Percentiles rank a stretch among this genome's conserved stretches.
phyloP scores from a whole-genome alignment of 2,329 filamentous ascomycete species.

The Parastagonospora nodorum region DNA sequence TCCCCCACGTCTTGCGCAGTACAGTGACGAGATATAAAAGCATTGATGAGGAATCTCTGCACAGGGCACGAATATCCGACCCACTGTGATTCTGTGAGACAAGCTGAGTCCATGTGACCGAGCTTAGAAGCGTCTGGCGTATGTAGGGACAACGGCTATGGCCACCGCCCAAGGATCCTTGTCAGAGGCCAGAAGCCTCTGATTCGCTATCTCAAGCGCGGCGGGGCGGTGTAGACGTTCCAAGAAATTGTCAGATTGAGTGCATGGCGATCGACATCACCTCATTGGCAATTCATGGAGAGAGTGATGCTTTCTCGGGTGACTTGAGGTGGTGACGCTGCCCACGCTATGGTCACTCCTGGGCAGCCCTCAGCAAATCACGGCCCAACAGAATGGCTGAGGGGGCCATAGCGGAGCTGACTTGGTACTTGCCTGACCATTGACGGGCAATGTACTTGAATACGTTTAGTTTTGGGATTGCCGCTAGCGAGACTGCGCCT shows the following conservation, averaged over 20 bases:
- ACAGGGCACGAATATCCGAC: background rate
- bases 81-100: background rate
- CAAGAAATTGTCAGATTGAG: slow-evolving; percentile 17
- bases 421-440: no score
- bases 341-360: slow-evolving; percentile 27
- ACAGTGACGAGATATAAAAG: background rate
- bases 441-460: no score
- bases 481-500: no score
- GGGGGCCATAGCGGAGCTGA: background rate
- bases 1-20: background rate
- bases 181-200: slow-evolving; percentile 12
- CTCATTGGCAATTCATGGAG: slow-evolving; percentile 14
- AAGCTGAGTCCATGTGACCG: background rate
- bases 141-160: background rate
- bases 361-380: slow-evolving; percentile 22
- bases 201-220: slow-evolving; percentile 18
- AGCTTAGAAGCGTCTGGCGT: background rate
- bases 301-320: slow-evolving; percentile 11
- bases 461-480: no score
- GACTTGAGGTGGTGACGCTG: slow-evolving; percentile 21
- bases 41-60: background rate
- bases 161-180: background rate
- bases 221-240: slow-evolving; percentile 17
- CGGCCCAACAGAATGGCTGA: slow-evolving; percentile 20
- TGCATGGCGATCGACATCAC: slow-evolving; percentile 11